Evolutionary conservation across 345 rosid species (phyloP), one percentile per base, ranked within the genome.

Genomic region (Chamaenerion angustifolium): DNA sequence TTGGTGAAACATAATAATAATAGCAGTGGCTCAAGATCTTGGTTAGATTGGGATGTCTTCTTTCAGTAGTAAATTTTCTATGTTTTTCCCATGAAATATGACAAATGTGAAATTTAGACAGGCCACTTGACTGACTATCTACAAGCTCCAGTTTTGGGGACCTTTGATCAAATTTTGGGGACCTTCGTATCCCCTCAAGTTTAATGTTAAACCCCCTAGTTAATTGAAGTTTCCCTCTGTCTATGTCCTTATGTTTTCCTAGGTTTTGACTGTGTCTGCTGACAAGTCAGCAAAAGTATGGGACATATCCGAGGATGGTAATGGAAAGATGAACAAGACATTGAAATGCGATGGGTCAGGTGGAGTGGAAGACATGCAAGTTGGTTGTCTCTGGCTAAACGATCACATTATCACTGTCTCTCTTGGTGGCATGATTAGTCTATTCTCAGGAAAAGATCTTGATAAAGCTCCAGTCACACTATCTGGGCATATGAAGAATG

Each of bases 241-340:
- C 46, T 16, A 44, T 15, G 40, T 46, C 43, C 40, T 56, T 16
- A 59, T 45, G 37, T 31, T 46, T 42, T 46, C 6, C 3, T 68
- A 90, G 98, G 92, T 76, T 37, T 64, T 90, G 47, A 90, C 98
- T 2, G 94, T 72, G 12, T 90, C 98, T 67, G 98, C 98, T 46
- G 98, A 90, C 75, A 90, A 90, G 80, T 76, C 96, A 44, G 94
- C 94, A 10, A 90, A 90, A 74, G 64, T 90, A 46, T 90, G 98
- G 98, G 89, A 83, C 43, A 86, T 90, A 55, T 68, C 72, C 35
- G 88, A 81, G 45, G 70, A 75, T 46, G 90, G 94, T 58, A 73
- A 55, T 51, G 94, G 96, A 46, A 76, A 64, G 31, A 53, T 83
- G 68, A 69, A 58, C 66, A 90, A 78, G 59, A 83, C 96, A 12